Percentiles rank a stretch among this genome's conserved stretches.
Evolutionary conservation across 2,329 filamentous ascomycete genomes (phyloP).

Genomic region (Phialophora chinensis): DNA sequence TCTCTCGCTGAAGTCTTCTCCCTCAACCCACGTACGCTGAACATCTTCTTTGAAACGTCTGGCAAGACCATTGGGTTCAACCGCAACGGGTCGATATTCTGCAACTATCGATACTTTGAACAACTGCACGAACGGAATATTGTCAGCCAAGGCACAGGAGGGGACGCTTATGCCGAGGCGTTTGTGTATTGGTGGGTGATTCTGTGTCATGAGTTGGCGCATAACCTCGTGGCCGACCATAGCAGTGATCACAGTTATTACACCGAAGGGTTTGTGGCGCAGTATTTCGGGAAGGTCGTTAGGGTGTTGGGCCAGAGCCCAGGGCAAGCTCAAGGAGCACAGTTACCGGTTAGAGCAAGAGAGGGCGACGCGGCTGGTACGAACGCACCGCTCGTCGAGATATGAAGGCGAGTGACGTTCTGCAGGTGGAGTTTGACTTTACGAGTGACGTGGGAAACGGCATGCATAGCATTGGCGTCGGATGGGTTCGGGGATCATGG

Average conservation of each 20-base stretch:
- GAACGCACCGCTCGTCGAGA: constrained; percentile 21
- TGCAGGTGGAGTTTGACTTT: too few species aligned
- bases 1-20: constrained; percentile 76
- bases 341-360: neutral
- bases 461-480: constrained; percentile 7
- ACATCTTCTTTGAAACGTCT: constrained; percentile 83
- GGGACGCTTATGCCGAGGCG: constrained; percentile 68
- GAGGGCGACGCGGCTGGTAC: neutral
- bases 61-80: constrained; percentile 94
- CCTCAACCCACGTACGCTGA: constrained; percentile 70
- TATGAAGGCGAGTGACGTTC: constrained; percentile 11
- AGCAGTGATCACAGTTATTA: constrained; percentile 82
- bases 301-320: constrained; percentile 23
- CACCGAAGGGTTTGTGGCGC: constrained; percentile 53
- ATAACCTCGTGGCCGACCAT: constrained; percentile 84
- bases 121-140: constrained; percentile 71
- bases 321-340: neutral
- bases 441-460: neutral
- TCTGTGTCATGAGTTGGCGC: constrained; percentile 92
- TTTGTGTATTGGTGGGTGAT: constrained; percentile 92
- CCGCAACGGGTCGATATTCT: constrained; percentile 83
- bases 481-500: neutral
- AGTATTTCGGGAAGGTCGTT: constrained; percentile 39
- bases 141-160: constrained; percentile 41
- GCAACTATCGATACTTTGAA: constrained; percentile 86